Conservation (phyloP, 2,329 filamentous ascomycete species). For the Cadophora sp. region DNA sequence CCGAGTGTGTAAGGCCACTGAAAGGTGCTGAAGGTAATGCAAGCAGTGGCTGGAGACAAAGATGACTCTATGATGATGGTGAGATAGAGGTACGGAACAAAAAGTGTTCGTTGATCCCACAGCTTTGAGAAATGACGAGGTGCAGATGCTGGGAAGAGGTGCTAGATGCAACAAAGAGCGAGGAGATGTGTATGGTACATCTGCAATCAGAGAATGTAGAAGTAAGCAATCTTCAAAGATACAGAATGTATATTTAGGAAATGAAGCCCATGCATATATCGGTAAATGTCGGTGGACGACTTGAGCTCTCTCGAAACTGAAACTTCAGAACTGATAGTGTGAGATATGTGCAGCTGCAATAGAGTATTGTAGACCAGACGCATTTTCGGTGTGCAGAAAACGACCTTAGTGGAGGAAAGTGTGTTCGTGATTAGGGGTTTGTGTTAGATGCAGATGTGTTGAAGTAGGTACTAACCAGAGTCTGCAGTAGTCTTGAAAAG, state of each 20-base stretch:
- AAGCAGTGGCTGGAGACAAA: background rate
- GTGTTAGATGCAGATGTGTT: background rate
- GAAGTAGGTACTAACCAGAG: conserved; percentile 1
- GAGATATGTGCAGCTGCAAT: no score
- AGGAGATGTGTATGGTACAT: no score
- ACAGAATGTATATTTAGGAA: no score
- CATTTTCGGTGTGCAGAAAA: background rate
- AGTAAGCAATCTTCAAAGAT: no score
- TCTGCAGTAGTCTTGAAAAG: conserved; percentile 7
- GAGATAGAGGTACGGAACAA: background rate
- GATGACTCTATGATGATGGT: background rate
- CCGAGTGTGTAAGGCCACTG: background rate
- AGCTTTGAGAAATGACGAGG: background rate
- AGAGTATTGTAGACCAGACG: background rate
- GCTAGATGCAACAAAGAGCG: no score
- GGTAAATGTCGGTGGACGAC: background rate
- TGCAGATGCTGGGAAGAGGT: no score
- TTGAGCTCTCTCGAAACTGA: background rate
- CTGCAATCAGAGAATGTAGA: no score
- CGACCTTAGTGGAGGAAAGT: background rate
- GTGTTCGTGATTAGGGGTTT: background rate
- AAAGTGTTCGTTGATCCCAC: background rate
- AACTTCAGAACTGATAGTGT: conserved; percentile 1
- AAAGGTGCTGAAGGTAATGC: background rate
- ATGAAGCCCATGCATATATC: no score